Evolutionary conservation across 495 filamentous ascomycete genomes (phyloP).

Genomic region (Neurospora sp.): DNA sequence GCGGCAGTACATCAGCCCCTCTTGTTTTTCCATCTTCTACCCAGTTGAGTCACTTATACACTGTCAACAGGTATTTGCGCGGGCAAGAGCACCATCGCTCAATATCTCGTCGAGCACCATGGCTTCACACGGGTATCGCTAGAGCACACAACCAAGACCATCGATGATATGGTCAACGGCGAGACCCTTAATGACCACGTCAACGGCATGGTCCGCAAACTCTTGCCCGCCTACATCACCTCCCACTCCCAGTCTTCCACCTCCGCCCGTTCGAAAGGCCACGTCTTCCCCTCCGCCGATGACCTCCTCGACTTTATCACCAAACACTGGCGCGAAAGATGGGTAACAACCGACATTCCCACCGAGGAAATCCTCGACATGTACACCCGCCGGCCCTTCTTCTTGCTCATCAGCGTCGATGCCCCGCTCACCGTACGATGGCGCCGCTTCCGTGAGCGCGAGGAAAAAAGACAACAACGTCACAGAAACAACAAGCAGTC

Average conservation of each 20-base stretch:
- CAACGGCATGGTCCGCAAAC: background rate
- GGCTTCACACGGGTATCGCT: conserved; percentile 56
- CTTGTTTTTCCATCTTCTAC: background rate
- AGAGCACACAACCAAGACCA: conserved; percentile 4
- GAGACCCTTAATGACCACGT: background rate
- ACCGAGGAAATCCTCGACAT: conserved; percentile 57
- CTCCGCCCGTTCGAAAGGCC: conserved; percentile 8
- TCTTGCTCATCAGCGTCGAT: conserved; percentile 84
- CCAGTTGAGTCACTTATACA: conserved; percentile 13
- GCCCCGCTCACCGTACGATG: conserved; percentile 77
- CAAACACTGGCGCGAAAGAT: conserved; percentile 67
- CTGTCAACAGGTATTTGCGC: conserved; percentile 64
- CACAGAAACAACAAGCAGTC: conserved; percentile 69
- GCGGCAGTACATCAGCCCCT: conserved; percentile 56
- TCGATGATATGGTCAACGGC: background rate
- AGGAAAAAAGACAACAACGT: conserved; percentile 6
- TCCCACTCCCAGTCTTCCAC: conserved; percentile 4
- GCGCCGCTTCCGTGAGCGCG: conserved; percentile 48
- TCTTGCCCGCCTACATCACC: background rate
- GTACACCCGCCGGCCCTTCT: conserved; percentile 74
- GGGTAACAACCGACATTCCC: conserved; percentile 75
- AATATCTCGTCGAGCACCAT: conserved; percentile 68
- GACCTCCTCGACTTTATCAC: conserved; percentile 76
- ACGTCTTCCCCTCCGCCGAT: conserved; percentile 47
- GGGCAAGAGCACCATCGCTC: conserved; percentile 77